These are phyloP conservation scores for Dothistroma septosporum DNA, from an alignment of 2,329 filamentous ascomycete genomes.

Conservation along the genomic window DNA sequence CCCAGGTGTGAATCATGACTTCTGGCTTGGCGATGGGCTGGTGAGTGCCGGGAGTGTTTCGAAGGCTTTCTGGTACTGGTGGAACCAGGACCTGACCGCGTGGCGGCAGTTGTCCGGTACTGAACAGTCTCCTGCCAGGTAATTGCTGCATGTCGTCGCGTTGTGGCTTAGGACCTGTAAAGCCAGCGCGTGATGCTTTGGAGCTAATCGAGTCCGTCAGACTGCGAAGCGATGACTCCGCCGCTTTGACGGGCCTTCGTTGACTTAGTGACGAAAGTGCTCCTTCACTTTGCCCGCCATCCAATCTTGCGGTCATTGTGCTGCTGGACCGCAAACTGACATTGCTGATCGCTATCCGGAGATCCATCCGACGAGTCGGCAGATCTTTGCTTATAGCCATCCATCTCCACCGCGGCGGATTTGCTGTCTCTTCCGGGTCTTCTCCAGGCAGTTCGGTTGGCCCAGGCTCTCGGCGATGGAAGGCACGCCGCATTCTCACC, in stretches of 20 bases:
- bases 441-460: not conserved
- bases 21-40: not conserved
- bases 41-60: not conserved
- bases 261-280: not conserved
- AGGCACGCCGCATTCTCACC: not conserved
- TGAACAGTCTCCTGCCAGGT: not conserved
- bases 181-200: not conserved
- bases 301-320: not conserved
- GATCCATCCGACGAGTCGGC: not conserved
- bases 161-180: not conserved
- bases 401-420: too few relatives aligned
- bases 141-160: too few relatives aligned
- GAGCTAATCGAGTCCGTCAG: not conserved
- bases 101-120: not conserved
- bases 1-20: not conserved
- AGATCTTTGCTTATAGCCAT: not conserved
- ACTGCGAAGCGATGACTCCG: not conserved
- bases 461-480: not conserved
- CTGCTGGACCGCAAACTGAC: not conserved
- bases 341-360: not conserved
- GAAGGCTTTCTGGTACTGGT: not conserved
- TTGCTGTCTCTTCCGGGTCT: too few relatives aligned
- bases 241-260: too few relatives aligned
- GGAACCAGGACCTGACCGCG: not conserved
- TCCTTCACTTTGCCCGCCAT: not conserved